Conservation (phyloP, 2,329 filamentous ascomycete species). For the Byssochlamys sp. region DNA sequence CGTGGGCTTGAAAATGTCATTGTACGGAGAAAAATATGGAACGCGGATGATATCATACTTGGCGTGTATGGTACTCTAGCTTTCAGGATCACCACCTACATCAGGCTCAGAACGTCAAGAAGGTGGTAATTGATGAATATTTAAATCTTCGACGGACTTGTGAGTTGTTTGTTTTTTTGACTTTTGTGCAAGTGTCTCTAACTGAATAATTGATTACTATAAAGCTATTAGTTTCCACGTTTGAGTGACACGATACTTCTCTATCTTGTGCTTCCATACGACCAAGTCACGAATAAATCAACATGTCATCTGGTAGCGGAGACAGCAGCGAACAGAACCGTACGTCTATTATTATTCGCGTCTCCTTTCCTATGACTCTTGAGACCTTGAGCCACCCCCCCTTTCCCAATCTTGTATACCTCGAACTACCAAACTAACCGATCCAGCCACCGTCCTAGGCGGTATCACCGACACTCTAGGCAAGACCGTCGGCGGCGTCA, state of each 20-base stretch:
- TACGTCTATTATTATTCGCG: background rate
- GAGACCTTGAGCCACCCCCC: background rate
- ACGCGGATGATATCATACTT: background rate
- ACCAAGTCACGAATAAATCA: background rate
- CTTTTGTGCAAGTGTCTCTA: too few relatives aligned
- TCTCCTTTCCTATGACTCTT: background rate
- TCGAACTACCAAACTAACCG: background rate
- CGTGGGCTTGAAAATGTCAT: background rate
- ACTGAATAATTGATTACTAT: too few relatives aligned
- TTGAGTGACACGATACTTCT: background rate
- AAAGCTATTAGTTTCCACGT: too few relatives aligned
- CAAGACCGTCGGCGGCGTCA: slow-evolving; percentile 17
- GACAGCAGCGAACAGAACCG: background rate
- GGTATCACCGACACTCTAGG: slow-evolving; percentile 18
- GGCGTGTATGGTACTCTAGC: background rate
- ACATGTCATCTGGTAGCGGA: background rate
- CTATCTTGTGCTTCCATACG: too few relatives aligned
- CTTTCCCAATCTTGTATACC: background rate
- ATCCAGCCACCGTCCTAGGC: slow-evolving; percentile 9
- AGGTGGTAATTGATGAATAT: background rate
- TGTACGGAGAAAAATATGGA: background rate
- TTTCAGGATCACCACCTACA: background rate
- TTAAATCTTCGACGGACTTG: too few relatives aligned
- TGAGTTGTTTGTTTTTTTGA: too few relatives aligned
- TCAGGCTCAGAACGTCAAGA: background rate